Conservation (phyloP, 169 alveolate genomes). For the Plasmodium gallinaceum region DNA sequence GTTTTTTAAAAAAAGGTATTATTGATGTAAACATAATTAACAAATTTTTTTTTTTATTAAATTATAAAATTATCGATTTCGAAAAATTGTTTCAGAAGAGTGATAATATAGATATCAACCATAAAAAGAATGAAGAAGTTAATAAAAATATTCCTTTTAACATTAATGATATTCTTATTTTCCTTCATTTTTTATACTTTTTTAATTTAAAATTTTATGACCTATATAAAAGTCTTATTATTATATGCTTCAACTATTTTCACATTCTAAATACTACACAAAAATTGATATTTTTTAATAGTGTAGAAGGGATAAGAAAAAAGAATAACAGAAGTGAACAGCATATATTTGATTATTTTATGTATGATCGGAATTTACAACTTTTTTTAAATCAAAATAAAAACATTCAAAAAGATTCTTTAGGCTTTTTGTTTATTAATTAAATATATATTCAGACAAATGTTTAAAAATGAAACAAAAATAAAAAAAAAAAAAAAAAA, state of each 20-base stretch:
- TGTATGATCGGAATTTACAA: slow-evolving; percentile 45
- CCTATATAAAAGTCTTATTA: slow-evolving; percentile 14
- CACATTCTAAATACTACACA: slow-evolving; percentile 36
- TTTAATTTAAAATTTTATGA: slow-evolving; percentile 24
- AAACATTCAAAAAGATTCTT: slow-evolving; percentile 46
- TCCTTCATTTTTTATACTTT: slow-evolving; percentile 46
- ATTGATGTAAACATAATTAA: slow-evolving; percentile 14
- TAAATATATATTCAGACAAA: neutral
- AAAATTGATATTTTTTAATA: slow-evolving; percentile 53
- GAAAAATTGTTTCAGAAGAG: neutral
- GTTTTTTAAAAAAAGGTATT: slow-evolving; percentile 45
- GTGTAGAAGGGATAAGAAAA: slow-evolving; percentile 39
- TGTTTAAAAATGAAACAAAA: neutral
- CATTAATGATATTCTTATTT: slow-evolving; percentile 30
- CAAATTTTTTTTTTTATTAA: slow-evolving; percentile 10
- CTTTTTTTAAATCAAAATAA: slow-evolving; percentile 36
- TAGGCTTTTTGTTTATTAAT: slow-evolving; percentile 43
- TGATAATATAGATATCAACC: neutral
- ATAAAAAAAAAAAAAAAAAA: neutral
- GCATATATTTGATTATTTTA: slow-evolving; percentile 33
- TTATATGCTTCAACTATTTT: slow-evolving; percentile 31
- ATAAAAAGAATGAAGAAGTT: neutral
- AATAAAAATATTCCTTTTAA: slow-evolving; percentile 7
- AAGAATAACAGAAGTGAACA: neutral
- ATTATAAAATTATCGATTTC: neutral